Base-by-base conservation (phyloP, 1,139 yeast genomes). In the Geotrichum reessii region DNA sequence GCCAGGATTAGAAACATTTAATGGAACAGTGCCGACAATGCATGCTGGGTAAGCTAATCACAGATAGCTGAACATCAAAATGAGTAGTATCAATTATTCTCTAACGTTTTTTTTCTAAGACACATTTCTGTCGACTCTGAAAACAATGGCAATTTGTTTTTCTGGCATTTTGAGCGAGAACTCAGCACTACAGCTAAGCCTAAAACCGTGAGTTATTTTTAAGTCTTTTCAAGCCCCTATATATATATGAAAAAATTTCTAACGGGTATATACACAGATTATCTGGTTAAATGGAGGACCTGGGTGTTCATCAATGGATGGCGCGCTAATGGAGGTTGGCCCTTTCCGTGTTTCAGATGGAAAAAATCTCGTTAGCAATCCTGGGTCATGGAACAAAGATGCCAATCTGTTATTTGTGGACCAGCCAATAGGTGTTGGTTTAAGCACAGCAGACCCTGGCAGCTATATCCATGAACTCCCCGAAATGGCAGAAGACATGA, bases 261-360 rank as follows among this genome's bases (percentile, higher is more conserved):
- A 14, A 37, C 42, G n/a, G n/a, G 19, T 37, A 37, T 6, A 37
- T 21, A 21, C n/a, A 37, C 12, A 68, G 57, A 63, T 75, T 8
- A 63, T 91, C 61, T 93, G 99, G 99, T 78, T 93, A 33, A 93
- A 93, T 71, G 99, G 99, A 50, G 80, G 80, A 1, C 80, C 80
- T 2, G 99, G 99, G 0, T 93, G 99, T 71, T 90, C 97, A 1
- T 89, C 97, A 0, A 84, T 92, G 95, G 99, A 93, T 72, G 99
- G 99, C 3, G 96, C 97, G 0, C 71, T 93, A 63, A 83, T 93
- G 82, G 99, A 93, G 71, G 75, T 85, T 1, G 99, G 99, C 0
- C 98, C 99, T 0, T 81, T 90, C 60, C 76, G 97, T 61, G 78
- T 90, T 17, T 72, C 17, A 0, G 71, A 80, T 11, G 74, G 77